Evolutionary conservation across 2,329 filamentous ascomycete species (phyloP), one percentile per base, ranked within the genome.

Genomic region (Chaetomium sp.): DNA sequence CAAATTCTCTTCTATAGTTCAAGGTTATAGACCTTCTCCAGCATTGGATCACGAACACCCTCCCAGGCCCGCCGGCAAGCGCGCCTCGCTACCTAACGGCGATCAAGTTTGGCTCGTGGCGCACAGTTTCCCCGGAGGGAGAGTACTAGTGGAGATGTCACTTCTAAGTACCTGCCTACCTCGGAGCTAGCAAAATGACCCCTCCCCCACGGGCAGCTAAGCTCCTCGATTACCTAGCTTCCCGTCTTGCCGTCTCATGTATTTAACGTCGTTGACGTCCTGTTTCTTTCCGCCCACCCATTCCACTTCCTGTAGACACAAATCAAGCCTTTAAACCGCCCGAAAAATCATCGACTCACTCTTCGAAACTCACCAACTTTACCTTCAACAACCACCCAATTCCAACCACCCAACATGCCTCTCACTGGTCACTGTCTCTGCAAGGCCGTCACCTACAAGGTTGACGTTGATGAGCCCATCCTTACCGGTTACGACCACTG

Each of bases 341-440:
- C 19, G 19, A 27, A 27, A 27, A 27, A 27, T 27, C 19, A 27
- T 27, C 19, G 19, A 14, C 6, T n/a, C 40, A n/a, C 40, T 42
- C 40, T 6, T n/a, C 6, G 5, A 8, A 6, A 12, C n/a, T 48
- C 34, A 10, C 45, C 4, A 47, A 36, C 33, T 34, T 12, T 2
- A n/a, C 32, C 33, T 42, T n/a, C 40, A 8, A 6, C 7, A 41
- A 6, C 12, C 8, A 14, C 4, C 9, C 51, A n/a, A 19, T 41
- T 27, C 44, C n/a, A 40, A 52, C 37, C 45, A 40, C 11, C 57
- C 72, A 81, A 61, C 59, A 87, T 87, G 84, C 74, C 78, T 80
- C 76, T 87, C 68, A 77, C 78, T 53, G 84, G 84, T 70, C 84
- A 87, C 78, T 87, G 84, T 69, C 82, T 87, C 61, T 87, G 84